These are phyloP conservation scores for Trifolium dubium DNA, from an alignment of 306 rosid species.

Conservation along the genomic window DNA sequence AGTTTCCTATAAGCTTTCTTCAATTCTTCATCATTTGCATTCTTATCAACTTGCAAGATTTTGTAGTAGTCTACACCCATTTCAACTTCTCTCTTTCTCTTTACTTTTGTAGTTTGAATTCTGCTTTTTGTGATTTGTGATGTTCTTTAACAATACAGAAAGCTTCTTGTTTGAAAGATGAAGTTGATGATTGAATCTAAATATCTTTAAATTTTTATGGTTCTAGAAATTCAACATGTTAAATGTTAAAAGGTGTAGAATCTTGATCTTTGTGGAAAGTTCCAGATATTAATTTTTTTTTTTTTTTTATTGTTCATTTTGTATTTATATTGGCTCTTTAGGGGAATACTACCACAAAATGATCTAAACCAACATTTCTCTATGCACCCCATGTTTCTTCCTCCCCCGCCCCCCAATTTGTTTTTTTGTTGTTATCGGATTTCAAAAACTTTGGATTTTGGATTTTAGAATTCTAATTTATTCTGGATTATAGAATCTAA, in stretches of 20 bases:
- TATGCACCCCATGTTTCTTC: no score
- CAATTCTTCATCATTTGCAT: conserved; percentile 69
- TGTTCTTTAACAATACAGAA: neutral
- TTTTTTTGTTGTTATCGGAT: no score
- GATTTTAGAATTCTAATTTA: no score
- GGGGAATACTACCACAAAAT: no score
- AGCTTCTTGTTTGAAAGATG: neutral
- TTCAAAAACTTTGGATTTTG: no score
- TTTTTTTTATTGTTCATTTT: neutral
- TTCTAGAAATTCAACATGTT: neutral
- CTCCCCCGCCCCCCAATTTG: no score
- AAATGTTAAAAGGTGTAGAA: neutral
- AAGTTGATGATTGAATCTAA: neutral
- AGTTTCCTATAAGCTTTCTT: conserved; percentile 77
- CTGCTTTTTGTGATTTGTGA: neutral
- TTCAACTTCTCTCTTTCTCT: conserved; percentile 45
- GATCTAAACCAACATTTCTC: no score
- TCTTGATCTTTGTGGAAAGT: conserved; percentile 41
- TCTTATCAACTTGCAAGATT: conserved; percentile 66
- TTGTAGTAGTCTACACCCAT: conserved; percentile 78
- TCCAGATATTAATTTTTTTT: conserved; percentile 44
- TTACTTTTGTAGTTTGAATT: conserved; percentile 28
- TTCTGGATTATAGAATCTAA: no score
- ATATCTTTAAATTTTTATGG: neutral
- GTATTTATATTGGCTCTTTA: neutral